phyloP scores from a whole-genome alignment of 2,329 filamentous ascomycete species.

The Chaetothyriales sp. region DNA sequence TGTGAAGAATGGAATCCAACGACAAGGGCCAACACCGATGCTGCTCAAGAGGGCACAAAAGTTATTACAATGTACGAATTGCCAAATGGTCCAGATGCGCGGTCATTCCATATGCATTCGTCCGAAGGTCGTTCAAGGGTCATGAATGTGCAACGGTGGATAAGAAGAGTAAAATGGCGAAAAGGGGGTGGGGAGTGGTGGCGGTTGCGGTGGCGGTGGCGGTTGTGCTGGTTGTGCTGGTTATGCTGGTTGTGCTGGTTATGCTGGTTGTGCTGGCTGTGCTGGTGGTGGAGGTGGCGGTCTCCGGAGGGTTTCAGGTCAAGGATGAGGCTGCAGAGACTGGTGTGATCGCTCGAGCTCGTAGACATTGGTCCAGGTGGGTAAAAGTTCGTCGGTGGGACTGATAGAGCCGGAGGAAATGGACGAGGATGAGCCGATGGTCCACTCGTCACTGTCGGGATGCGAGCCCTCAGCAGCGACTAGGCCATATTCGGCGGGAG shows the following conservation, averaged over 20 bases:
- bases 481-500: slow-evolving; percentile 37
- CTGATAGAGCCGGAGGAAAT: slow-evolving; percentile 53
- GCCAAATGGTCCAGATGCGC: slow-evolving; percentile 2
- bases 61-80: slow-evolving; percentile 5
- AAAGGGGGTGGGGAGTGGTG: too few species aligned
- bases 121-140: slow-evolving; percentile 5
- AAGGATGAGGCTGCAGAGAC: not conserved
- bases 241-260: too few species aligned
- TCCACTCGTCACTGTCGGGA: slow-evolving; percentile 77
- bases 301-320: not conserved
- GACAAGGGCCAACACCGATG: not conserved
- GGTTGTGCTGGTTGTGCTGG: too few species aligned
- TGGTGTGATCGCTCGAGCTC: slow-evolving; percentile 1
- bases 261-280: too few species aligned
- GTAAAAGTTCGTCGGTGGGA: slow-evolving; percentile 46
- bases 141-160: slow-evolving; percentile 3
- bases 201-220: not conserved
- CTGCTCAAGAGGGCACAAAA: not conserved
- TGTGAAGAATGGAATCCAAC: not conserved
- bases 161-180: not conserved
- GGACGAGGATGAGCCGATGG: slow-evolving; percentile 67
- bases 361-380: slow-evolving; percentile 24
- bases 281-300: not conserved
- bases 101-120: slow-evolving; percentile 12
- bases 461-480: slow-evolving; percentile 43